Base-by-base conservation (phyloP, 148 eudicot species). In the Cornus controversa region DNA sequence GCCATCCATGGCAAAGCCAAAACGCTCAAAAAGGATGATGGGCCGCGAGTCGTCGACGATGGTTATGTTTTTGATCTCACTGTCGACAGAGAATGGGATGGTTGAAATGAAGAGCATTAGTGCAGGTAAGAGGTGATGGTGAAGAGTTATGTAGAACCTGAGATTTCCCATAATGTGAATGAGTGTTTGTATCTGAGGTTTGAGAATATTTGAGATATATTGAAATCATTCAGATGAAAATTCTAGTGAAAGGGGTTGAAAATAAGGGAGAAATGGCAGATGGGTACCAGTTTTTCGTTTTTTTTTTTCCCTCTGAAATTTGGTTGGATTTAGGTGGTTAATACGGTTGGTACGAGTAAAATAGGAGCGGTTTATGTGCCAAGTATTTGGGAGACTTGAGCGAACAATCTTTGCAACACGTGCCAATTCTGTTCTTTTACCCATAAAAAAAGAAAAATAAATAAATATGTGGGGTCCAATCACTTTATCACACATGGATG, bases 11-110 rank as follows among this genome's bases (percentile, higher is more conserved):
- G 69, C 74, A 40, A 80, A 80, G 45, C 82, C 82, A 15, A 75
- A 75, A 15, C 75, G 45, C 66, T 80, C 82, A 24, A 80, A 80
- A n/a, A 80, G 69, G 69, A 80, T 69, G 78, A 80, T 75, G 4
- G 82, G 78, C 6, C 82, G 68, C 0, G 82, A 69, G 70, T 80
- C 78, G 29, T 80, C 82, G 64, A 9, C 22, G 36, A 80, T 80
- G 31, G 67, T 57, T 0, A 74, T 68, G 29, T 75, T 71, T 63
- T 80, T 80, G 37, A 80, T 80, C 78, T 80, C 82, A 63, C 28
- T 24, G 13, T 29, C 67, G 20, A n/a, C n/a, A n/a, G 27, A 63
- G 24, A 63, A 63, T 63, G 67, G 27, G 67, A 63, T 63, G 29
- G 10, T 63, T 63, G 67, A 63, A 3, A 63, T 0, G 4, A 63